Evolutionary conservation across 108 stramenopile species (phyloP).

Genomic region (Tribonema minus): DNA sequence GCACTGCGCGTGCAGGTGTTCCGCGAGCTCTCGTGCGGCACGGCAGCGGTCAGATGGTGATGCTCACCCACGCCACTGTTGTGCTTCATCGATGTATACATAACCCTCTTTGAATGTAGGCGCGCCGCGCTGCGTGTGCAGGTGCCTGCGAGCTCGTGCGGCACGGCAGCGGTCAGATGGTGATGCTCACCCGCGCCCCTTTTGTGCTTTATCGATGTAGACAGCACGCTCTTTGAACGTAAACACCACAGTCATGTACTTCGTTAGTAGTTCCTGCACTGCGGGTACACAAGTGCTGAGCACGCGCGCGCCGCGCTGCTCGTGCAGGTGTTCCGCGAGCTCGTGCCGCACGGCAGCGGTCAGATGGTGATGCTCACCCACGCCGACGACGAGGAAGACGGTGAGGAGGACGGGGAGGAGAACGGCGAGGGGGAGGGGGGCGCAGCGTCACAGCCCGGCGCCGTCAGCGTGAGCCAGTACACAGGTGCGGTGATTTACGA

Average conservation of each 20-base stretch:
- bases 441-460: not conserved
- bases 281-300: too few species aligned
- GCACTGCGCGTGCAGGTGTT: conserved; percentile 68
- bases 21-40: conserved; percentile 90
- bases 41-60: conserved; percentile 86
- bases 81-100: too few species aligned
- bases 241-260: too few species aligned
- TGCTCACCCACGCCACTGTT: too few species aligned
- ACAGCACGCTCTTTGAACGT: too few species aligned
- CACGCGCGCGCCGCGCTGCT: not conserved
- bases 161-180: too few species aligned
- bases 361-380: conserved; percentile 76
- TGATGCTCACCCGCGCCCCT: too few species aligned
- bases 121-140: too few species aligned
- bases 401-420: conserved; percentile 39
- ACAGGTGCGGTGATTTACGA: not conserved
- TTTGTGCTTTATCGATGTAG: too few species aligned
- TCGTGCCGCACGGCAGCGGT: conserved; percentile 89
- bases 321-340: conserved; percentile 86
- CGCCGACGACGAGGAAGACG: conserved; percentile 26
- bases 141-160: too few species aligned
- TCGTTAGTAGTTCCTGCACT: too few species aligned
- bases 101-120: too few species aligned
- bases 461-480: not conserved
- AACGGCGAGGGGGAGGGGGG: not conserved